Percentiles rank a stretch among this genome's conserved stretches.
These are phyloP conservation scores for Erythrophleum fordii DNA, from an alignment of 306 rosid species.

Conservation along the genomic window DNA sequence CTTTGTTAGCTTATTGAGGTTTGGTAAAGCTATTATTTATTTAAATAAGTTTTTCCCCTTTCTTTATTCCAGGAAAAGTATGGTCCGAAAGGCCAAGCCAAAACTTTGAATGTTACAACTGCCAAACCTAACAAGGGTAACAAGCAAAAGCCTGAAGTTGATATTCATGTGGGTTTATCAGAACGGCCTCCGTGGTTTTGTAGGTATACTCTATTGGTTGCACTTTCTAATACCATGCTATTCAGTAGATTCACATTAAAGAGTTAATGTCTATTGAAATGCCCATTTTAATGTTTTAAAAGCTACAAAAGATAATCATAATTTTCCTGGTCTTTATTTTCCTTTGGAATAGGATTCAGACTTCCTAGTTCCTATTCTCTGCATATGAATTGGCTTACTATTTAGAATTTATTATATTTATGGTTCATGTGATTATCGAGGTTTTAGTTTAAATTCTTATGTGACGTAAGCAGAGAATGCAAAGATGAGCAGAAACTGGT, in stretches of 20 bases:
- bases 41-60: neutral
- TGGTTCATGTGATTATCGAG: conserved; percentile 30
- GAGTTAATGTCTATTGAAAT: conserved; percentile 13
- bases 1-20: neutral
- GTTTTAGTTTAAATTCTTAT: neutral
- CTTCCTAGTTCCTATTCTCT: conserved; percentile 1
- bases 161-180: conserved; percentile 82
- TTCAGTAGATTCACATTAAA: neutral
- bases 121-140: conserved; percentile 62
- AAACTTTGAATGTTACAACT: conserved; percentile 48
- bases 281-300: conserved; percentile 13
- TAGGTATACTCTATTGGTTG: conserved; percentile 53
- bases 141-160: conserved; percentile 69
- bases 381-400: neutral
- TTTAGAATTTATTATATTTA: neutral
- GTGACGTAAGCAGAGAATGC: conserved; percentile 10
- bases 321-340: neutral
- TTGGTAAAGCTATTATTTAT: neutral
- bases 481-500: neutral
- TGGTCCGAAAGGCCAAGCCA: conserved; percentile 92
- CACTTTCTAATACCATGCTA: conserved; percentile 9
- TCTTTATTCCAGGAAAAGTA: conserved; percentile 75
- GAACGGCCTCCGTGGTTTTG: conserved; percentile 96
- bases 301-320: neutral
- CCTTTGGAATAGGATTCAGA: neutral